Percentiles rank a stretch among this genome's conserved stretches.
phyloP scores from a whole-genome alignment of 345 rosid genomes.

The Eucalyptus cloeziana region DNA sequence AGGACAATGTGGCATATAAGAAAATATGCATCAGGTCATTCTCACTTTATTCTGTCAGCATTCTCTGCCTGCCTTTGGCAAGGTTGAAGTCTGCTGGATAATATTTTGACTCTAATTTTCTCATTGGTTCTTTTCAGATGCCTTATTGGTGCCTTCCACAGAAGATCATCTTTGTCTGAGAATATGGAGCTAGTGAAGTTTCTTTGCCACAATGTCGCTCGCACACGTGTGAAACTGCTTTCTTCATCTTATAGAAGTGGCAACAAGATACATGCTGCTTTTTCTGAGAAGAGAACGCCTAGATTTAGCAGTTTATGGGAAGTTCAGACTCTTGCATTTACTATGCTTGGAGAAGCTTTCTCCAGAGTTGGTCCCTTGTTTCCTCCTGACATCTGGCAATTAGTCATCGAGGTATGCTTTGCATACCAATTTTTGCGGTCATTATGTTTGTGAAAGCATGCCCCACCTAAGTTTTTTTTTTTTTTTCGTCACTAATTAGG shows the following conservation, averaged over 20 bases:
- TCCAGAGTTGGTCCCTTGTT: slow-evolving; percentile 40
- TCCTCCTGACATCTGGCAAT: slow-evolving; percentile 49
- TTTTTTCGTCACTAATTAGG: slow-evolving; percentile 16
- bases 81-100: background rate
- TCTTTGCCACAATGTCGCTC: slow-evolving; percentile 35
- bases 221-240: slow-evolving; percentile 26
- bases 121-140: slow-evolving; percentile 19
- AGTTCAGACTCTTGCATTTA: slow-evolving; percentile 37
- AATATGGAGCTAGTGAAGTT: slow-evolving; percentile 47
- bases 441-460: background rate
- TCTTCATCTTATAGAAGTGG: slow-evolving; percentile 14
- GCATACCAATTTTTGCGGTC: background rate
- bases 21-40: background rate
- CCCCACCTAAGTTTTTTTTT: background rate
- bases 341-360: slow-evolving; percentile 58
- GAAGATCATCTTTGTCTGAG: slow-evolving; percentile 28
- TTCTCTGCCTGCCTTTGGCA: background rate
- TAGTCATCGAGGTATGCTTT: slow-evolving; percentile 42
- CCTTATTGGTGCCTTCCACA: slow-evolving; percentile 20
- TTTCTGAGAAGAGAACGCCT: slow-evolving; percentile 23
- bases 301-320: slow-evolving; percentile 47
- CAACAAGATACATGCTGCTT: slow-evolving; percentile 16
- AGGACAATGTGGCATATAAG: background rate
- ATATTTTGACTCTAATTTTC: background rate
- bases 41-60: background rate